A percentile compares a stretch with the other conserved stretches of the same genome.
Conservation (phyloP, 169 alveolate genomes). For the Pseudocohnilembus persalinus region DNA sequence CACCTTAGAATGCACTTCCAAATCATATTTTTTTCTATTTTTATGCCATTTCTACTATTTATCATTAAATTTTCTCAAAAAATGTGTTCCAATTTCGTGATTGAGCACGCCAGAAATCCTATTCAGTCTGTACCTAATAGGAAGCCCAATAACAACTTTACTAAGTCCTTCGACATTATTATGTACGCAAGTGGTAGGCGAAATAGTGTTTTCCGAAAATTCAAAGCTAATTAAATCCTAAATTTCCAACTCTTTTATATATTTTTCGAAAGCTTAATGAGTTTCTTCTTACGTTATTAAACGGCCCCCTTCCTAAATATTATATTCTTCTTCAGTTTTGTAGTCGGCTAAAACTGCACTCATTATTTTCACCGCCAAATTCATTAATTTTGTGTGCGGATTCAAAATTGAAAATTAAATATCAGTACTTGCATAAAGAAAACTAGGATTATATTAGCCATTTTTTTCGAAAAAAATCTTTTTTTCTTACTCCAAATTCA, state of each 20-base stretch:
- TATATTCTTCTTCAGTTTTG: slow-evolving; percentile 47
- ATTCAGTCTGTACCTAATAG: slow-evolving; percentile 52
- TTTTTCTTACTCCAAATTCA: slow-evolving; percentile 25
- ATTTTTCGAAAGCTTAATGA: slow-evolving; percentile 41
- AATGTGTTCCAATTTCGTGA: slow-evolving; percentile 73
- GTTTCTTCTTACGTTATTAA: slow-evolving; percentile 52
- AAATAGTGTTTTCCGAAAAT: slow-evolving; percentile 51
- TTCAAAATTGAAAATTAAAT: background rate
- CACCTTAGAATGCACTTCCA: slow-evolving; percentile 46
- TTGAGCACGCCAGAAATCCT: slow-evolving; percentile 61
- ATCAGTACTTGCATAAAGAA: slow-evolving; percentile 1
- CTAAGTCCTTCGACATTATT: slow-evolving; percentile 43
- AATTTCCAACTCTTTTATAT: slow-evolving; percentile 47
- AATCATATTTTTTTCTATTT: slow-evolving; percentile 54
- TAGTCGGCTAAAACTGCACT: slow-evolving; percentile 45
- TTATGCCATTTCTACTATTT: slow-evolving; percentile 49
- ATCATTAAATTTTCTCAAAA: slow-evolving; percentile 56
- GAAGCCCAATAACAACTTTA: slow-evolving; percentile 56
- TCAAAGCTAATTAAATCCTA: slow-evolving; percentile 50
- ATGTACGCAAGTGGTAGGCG: slow-evolving; percentile 64
- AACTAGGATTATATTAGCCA: slow-evolving; percentile 11
- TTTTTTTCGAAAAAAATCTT: slow-evolving; percentile 9
- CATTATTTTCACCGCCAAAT: slow-evolving; percentile 56
- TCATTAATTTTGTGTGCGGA: slow-evolving; percentile 37
- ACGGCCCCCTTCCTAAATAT: slow-evolving; percentile 54